Percentiles rank a stretch among this genome's conserved stretches.
Conservation (phyloP, 352 stramenopile genomes). For the Globisporangium splendens region DNA sequence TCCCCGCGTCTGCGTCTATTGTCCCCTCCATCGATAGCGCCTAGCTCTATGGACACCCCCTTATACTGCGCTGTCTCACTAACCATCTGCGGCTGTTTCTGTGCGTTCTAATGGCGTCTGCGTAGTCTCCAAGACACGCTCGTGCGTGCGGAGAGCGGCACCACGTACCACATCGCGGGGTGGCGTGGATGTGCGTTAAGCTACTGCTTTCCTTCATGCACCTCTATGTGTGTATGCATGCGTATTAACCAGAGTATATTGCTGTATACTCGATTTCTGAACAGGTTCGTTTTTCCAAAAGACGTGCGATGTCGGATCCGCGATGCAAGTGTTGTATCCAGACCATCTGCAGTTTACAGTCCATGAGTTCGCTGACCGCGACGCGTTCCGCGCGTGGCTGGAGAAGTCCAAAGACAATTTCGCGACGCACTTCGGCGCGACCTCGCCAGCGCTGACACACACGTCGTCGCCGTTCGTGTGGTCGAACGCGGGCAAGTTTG, state of each 20-base stretch:
- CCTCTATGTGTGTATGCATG: background rate
- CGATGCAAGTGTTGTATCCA: slow-evolving; percentile 69
- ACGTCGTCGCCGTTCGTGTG: slow-evolving; percentile 78
- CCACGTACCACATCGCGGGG: slow-evolving; percentile 65
- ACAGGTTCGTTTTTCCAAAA: slow-evolving; percentile 57
- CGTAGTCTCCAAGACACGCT: slow-evolving; percentile 45
- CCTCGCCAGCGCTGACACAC: slow-evolving; percentile 42
- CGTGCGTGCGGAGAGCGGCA: slow-evolving; percentile 17
- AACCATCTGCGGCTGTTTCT: background rate
- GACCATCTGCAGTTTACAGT: slow-evolving; percentile 34
- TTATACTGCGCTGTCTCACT: background rate
- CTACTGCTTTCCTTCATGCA: background rate
- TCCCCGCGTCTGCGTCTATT: background rate
- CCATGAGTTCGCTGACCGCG: slow-evolving; percentile 55
- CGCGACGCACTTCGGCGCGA: slow-evolving; percentile 26
- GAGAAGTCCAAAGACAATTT: slow-evolving; percentile 31
- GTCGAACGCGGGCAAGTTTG: slow-evolving; percentile 49
- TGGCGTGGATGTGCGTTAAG: slow-evolving; percentile 51
- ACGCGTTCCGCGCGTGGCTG: slow-evolving; percentile 61
- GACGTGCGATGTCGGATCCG: slow-evolving; percentile 46
- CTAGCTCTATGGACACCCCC: too few relatives aligned
- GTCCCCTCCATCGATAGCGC: background rate
- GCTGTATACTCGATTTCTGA: background rate
- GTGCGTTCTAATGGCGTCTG: background rate
- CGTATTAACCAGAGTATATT: background rate